A percentile compares a stretch with the other conserved stretches of the same genome.
These are phyloP conservation scores for Curvularia sp. DNA, from an alignment of 2,329 filamentous ascomycete species.

Conservation along the genomic window DNA sequence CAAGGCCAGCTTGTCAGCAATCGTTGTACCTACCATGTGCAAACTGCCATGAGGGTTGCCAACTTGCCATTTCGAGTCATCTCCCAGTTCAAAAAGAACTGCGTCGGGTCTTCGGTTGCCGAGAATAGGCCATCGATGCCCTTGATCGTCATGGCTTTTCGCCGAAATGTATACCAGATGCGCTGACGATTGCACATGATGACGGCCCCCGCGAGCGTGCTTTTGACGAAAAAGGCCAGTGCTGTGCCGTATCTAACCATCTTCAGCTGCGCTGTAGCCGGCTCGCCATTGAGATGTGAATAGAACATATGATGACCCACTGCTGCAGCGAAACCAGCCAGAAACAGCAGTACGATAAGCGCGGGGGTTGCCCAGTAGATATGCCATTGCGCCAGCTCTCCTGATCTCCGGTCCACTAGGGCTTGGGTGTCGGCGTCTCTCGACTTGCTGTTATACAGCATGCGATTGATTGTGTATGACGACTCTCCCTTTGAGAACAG, in stretches of 20 bases:
- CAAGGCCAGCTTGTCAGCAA: neutral
- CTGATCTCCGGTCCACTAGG: conserved; percentile 41
- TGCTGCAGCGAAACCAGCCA: conserved; percentile 42
- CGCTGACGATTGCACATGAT: conserved; percentile 48
- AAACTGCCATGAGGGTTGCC: conserved; percentile 46
- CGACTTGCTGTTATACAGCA: conserved; percentile 36
- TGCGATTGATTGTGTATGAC: conserved; percentile 28
- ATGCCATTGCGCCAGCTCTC: conserved; percentile 47
- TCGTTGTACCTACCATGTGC: conserved; percentile 39
- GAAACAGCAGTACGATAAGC: conserved; percentile 37
- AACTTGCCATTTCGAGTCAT: conserved; percentile 48
- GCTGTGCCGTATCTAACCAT: conserved; percentile 49
- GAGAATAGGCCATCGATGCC: conserved; percentile 50
- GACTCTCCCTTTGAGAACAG: conserved; percentile 26
- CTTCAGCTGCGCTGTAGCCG: conserved; percentile 40
- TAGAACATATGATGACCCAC: conserved; percentile 50
- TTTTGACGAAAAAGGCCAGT: conserved; percentile 49
- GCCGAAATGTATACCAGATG: conserved; percentile 49
- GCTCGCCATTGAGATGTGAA: conserved; percentile 36
- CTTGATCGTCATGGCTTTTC: conserved; percentile 47
- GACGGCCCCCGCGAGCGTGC: conserved; percentile 44
- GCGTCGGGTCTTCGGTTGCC: conserved; percentile 45
- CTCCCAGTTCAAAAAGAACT: conserved; percentile 45
- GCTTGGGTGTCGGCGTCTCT: conserved; percentile 43
- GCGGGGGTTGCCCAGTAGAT: conserved; percentile 47